Base-by-base conservation (phyloP, 2,329 filamentous ascomycete species). In the Cladophialophora immunda region DNA sequence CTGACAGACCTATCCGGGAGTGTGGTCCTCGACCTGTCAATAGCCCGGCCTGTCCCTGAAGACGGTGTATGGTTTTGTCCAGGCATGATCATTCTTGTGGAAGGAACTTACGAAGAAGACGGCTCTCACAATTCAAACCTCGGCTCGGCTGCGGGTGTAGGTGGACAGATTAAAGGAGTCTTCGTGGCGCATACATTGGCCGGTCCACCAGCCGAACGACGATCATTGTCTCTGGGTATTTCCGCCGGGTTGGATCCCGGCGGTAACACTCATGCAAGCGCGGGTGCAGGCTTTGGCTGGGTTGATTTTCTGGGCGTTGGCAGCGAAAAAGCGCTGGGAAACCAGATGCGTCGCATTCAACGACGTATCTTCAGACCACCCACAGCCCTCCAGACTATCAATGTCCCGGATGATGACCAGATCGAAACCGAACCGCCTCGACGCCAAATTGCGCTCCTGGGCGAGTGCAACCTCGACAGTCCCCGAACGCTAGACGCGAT, bases 91-190 rank as follows among this genome's bases (percentile, higher is more conserved):
- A 92, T 98, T 3, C 85, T 99, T 0, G 88, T 97, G 0, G 95
- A 99, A 74, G 95, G 95, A 6, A 89, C 94, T n/a, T 99, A 99
- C 75, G 93, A 97, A 76, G 95, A 98, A 77, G 93, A 97, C 73
- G 92, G 93, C 68, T 86, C 89, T 69, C 89, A 87, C 22, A 81
- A 78, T 41, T 89, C 89, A 22, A 89, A 87, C 0, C 83, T 96
- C 4, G 91, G 92, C 58, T 90, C 91, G 4, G 67, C 67, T 11
- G 65, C 66, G 15, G 94, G 94, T 50, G 89, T 97, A 29, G 94
- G 94, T 47, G 94, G 94, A 15, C 92, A 91, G 0, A 92, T 98
- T 64, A 93, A 93, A n/a, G 95, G 95, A 5, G 91, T 89, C 58
- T 97, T 99, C 73, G 87, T 97, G 64, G 94, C 90, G 0, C 94